These are phyloP conservation scores for Zizania palustris DNA, from an alignment of 202 grass and related monocot genomes.

Conservation along the genomic window DNA sequence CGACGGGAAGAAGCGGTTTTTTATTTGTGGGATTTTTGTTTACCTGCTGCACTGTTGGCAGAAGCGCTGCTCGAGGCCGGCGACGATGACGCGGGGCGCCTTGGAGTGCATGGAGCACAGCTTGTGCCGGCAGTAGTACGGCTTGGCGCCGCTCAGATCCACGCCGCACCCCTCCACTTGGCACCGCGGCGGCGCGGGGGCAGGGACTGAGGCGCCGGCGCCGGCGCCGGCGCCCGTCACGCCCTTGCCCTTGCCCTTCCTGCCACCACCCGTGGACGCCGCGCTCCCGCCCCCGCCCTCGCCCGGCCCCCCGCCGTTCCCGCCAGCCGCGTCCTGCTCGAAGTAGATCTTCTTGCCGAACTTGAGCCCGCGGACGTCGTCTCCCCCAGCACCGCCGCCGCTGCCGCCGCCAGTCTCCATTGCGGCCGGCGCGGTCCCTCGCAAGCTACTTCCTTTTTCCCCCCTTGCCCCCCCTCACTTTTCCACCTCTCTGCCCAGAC, in stretches of 20 bases:
- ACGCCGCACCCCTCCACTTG: constrained; percentile 94
- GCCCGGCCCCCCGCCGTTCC: too few species aligned
- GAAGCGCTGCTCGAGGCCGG: constrained; percentile 96
- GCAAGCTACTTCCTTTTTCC: background rate
- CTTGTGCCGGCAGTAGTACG: constrained; percentile 97
- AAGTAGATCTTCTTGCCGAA: constrained; percentile 94
- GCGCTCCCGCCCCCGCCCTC: constrained; percentile 13
- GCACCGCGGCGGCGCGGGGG: constrained; percentile 62
- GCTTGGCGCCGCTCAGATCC: constrained; percentile 80
- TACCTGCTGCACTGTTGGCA: constrained; percentile 99
- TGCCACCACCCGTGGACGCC: background rate
- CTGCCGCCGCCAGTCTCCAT: constrained; percentile 47
- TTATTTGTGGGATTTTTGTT: background rate
- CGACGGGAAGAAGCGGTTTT: background rate
- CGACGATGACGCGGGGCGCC: constrained; percentile 77
- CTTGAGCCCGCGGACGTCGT: constrained; percentile 63
- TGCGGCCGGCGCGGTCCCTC: background rate
- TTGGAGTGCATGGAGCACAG: constrained; percentile 88
- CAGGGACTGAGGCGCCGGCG: constrained; percentile 16
- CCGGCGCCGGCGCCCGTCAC: background rate
- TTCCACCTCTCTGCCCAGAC: background rate
- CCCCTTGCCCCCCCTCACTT: background rate
- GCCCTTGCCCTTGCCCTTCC: constrained; percentile 27
- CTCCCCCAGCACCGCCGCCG: background rate
- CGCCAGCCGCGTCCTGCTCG: constrained; percentile 64